These are phyloP conservation scores for Cystofilobasidium bisporidii DNA, from an alignment of 768 basidiomycete genomes.

Conservation along the genomic window DNA sequence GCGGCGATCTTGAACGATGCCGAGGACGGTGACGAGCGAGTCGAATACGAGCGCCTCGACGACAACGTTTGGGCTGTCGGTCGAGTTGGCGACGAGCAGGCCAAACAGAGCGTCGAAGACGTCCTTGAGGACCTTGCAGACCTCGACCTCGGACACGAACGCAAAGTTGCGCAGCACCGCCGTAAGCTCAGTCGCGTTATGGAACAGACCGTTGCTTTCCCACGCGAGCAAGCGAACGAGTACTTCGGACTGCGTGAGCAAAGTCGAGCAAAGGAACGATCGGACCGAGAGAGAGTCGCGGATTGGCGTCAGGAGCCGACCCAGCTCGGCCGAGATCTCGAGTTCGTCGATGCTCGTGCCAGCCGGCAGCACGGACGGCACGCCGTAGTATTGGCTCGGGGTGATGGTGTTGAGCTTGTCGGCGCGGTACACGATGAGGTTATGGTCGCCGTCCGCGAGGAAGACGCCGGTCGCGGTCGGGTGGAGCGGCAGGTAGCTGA, in stretches of 20 bases:
- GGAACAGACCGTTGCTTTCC: conserved; percentile 51
- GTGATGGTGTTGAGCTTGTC: conserved; percentile 58
- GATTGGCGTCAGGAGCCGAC: conserved; percentile 57
- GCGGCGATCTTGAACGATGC: conserved; percentile 83
- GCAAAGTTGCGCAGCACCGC: conserved; percentile 72
- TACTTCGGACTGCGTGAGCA: conserved; percentile 80
- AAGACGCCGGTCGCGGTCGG: conserved; percentile 59
- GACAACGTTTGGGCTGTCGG: conserved; percentile 50
- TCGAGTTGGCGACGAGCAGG: conserved; percentile 47
- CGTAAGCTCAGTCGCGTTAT: conserved; percentile 54
- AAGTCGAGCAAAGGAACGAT: conserved; percentile 82
- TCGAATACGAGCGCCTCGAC: conserved; percentile 82
- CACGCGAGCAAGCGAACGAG: conserved; percentile 70
- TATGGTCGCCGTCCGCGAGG: conserved; percentile 81
- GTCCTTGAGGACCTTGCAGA: conserved; percentile 80
- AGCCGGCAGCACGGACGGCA: conserved; percentile 52
- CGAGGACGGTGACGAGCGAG: conserved; percentile 78
- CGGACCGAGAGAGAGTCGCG: conserved; percentile 72
- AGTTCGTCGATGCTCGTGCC: conserved; percentile 42
- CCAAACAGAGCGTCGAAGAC: conserved; percentile 90
- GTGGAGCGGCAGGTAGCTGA: conserved; percentile 81
- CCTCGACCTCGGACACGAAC: conserved; percentile 88
- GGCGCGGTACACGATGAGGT: conserved; percentile 69
- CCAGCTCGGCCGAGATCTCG: conserved; percentile 51
- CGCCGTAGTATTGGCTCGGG: conserved; percentile 61